Evolutionary conservation across 306 rosid species (phyloP), one percentile per base, ranked within the genome.

Genomic region (Vicia faba): DNA sequence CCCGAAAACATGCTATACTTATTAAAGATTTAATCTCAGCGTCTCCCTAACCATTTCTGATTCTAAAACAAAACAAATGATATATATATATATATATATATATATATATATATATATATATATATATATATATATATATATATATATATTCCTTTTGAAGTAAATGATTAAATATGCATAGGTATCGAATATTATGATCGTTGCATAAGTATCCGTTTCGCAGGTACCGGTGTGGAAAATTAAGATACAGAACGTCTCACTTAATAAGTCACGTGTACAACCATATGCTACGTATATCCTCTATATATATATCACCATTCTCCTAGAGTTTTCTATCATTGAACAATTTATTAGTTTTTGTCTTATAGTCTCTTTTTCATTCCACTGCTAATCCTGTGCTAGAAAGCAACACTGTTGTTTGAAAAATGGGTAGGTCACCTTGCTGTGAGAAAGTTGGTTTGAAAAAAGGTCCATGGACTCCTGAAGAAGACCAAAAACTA

Each of bases 401-500:
- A 33, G 9, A 33, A 33, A 33, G 9, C 38, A 33, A 33, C 9
- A 7, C 38, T 6, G 7, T 1, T 33, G 9, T 33, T 7, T 43
- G 8, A 19, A 10, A 51, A 16, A 86, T 86, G 91, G 88, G 86
- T 5, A 83, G 80, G 78, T 76, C 86, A 48, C 85, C 81, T 11
- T 79, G 83, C 64, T 73, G 84, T 48, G 80, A 81, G 48, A 70
- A 73, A 50, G 71, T 33, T 5, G 88, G 86, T 8, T 61, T 83
- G 76, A 86, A 81, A 76, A 86, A 69, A 70, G 88, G 91, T 18
- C 86, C 88, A 10, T 86, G 91, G 91, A 83, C 86, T 61, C 66
- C 84, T 0, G 84, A 86, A 11, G 91, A 86, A 72, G 91, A 86
- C 70, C 80, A 83, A 14, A 83, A 86, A 44, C 91, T 86, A 69